These are phyloP conservation scores for Helminthosporium solani DNA, from an alignment of 2,329 filamentous ascomycete species.

Conservation along the genomic window DNA sequence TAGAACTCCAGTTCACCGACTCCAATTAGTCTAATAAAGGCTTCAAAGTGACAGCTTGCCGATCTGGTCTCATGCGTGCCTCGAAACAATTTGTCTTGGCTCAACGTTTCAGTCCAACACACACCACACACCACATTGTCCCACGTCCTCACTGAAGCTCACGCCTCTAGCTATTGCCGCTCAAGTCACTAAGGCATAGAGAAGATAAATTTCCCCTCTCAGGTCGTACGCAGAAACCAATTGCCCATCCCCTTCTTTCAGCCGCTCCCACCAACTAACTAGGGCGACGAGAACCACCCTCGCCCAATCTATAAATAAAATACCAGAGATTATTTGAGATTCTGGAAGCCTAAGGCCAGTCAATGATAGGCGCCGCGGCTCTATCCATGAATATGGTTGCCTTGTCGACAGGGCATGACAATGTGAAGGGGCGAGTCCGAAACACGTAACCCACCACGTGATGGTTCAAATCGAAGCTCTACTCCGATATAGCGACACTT, in stretches of 20 bases:
- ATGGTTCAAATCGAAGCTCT: background rate
- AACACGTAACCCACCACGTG: slow-evolving; percentile 12
- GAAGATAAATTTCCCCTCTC: too few relatives aligned
- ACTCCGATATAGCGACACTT: background rate
- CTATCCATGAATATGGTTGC: background rate
- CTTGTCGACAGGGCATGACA: slow-evolving; percentile 14
- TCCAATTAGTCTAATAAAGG: background rate
- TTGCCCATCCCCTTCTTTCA: background rate
- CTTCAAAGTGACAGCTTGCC: background rate
- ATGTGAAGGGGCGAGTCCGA: slow-evolving; percentile 12
- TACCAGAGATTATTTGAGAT: background rate
- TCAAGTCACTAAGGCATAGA: background rate
- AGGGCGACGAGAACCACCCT: background rate
- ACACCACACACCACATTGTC: background rate
- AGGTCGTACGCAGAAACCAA: background rate
- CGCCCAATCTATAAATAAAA: background rate
- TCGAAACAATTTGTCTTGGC: background rate
- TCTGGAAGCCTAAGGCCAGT: background rate
- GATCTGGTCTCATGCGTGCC: background rate
- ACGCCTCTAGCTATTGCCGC: background rate
- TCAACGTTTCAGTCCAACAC: slow-evolving; percentile 5
- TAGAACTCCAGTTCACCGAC: background rate
- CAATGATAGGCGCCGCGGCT: background rate
- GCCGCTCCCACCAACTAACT: background rate
- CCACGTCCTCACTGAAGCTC: background rate